A percentile compares a stretch with the other conserved stretches of the same genome.
phyloP scores from a whole-genome alignment of 2,329 filamentous ascomycete species.

The Xylaria sp. region DNA sequence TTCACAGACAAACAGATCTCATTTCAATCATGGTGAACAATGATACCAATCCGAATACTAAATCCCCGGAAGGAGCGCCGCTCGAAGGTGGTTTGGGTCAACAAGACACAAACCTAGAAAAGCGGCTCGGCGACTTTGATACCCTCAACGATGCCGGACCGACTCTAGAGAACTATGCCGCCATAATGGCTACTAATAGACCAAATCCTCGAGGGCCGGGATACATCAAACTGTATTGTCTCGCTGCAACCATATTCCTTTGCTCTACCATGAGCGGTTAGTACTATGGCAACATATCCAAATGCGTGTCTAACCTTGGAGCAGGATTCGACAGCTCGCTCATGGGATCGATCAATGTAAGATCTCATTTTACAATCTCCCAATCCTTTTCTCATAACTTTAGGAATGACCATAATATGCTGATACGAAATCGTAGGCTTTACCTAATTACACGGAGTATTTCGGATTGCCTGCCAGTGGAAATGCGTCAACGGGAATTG shows the following conservation, averaged over 20 bases:
- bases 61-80: background rate
- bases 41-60: background rate
- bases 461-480: constrained; percentile 51
- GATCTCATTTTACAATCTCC: background rate
- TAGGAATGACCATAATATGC: background rate
- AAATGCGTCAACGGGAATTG: constrained; percentile 54
- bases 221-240: constrained; percentile 47
- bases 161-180: constrained; percentile 45
- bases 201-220: constrained; percentile 47
- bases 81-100: background rate
- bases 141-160: constrained; percentile 31
- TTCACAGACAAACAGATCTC: background rate
- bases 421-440: constrained; percentile 34
- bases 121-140: background rate
- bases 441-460: constrained; percentile 55
- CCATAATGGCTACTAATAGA: constrained; percentile 48
- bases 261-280: constrained; percentile 56
- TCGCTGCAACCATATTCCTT: constrained; percentile 46
- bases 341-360: constrained; percentile 57
- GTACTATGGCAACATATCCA: background rate
- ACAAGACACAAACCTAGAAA: background rate
- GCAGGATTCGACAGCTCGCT: constrained; percentile 55
- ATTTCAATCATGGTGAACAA: constrained; percentile 10
- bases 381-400: background rate
- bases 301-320: constrained; percentile 3